phyloP scores from a whole-genome alignment of 768 basidiomycete species.

The Mycena vulgaris region DNA sequence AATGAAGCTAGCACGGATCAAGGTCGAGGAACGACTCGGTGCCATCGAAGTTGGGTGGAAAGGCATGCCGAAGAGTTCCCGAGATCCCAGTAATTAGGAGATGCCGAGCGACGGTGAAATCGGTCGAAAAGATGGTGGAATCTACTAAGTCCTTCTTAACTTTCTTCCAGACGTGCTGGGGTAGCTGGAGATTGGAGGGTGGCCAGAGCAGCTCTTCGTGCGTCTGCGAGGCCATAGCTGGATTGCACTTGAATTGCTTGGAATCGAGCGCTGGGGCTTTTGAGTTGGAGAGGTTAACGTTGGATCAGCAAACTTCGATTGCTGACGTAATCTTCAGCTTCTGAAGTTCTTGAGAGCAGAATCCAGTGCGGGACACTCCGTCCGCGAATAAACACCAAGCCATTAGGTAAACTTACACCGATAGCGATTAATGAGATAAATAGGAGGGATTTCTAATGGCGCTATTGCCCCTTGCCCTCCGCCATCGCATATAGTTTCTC shows the following conservation, averaged over 20 bases:
- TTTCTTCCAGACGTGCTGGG: neutral
- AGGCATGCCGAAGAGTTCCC: neutral
- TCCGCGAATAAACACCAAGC: neutral
- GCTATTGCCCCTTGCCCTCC: constrained; percentile 28
- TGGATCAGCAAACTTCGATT: too few species aligned
- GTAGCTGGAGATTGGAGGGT: neutral
- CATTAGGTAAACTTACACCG: neutral
- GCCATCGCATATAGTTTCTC: constrained; percentile 63
- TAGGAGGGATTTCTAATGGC: neutral
- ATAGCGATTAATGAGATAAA: neutral
- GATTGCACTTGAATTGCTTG: too few species aligned
- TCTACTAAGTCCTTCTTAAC: neutral
- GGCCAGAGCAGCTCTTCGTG: neutral
- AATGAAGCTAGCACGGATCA: neutral
- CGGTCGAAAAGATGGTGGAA: neutral
- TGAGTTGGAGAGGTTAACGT: too few species aligned
- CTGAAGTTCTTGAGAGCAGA: too few species aligned
- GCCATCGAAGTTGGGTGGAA: neutral
- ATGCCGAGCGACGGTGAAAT: neutral
- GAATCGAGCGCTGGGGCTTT: too few species aligned
- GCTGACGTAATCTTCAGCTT: too few species aligned
- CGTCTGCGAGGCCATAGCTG: neutral
- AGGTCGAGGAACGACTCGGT: neutral
- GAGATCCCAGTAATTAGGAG: neutral
- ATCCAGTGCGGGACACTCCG: too few species aligned